phyloP scores from a whole-genome alignment of 805 yeast species.

The Cephaloascus albidus region DNA sequence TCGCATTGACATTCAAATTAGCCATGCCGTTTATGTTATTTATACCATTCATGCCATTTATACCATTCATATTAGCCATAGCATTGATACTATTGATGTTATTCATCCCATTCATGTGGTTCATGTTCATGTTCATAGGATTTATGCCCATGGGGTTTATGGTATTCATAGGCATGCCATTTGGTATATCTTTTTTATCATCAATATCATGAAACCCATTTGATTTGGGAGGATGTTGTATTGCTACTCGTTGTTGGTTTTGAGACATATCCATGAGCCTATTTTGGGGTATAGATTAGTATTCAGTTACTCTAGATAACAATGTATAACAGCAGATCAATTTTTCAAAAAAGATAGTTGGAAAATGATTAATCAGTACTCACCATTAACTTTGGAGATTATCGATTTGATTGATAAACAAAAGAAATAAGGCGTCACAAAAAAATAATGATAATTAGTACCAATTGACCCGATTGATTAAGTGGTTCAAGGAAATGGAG shows the following conservation, averaged over 20 bases:
- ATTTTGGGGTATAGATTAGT: too few species aligned
- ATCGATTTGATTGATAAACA: too few species aligned
- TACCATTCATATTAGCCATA: neutral
- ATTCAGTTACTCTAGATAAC: too few species aligned
- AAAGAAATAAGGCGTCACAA: too few species aligned
- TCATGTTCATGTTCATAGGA: slow-evolving; percentile 3
- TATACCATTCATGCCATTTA: neutral
- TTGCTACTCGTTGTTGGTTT: slow-evolving; percentile 1
- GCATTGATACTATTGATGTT: neutral
- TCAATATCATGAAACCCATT: slow-evolving; percentile 2
- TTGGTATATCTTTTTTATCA: neutral
- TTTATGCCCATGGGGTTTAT: slow-evolving; percentile 3
- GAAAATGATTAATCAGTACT: too few species aligned
- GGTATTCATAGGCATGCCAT: slow-evolving; percentile 1
- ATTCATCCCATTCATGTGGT: neutral
- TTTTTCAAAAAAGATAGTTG: too few species aligned
- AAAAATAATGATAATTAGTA: too few species aligned
- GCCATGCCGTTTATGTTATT: slow-evolving; percentile 1
- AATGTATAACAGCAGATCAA: too few species aligned
- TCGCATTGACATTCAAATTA: neutral
- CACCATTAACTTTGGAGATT: too few species aligned
- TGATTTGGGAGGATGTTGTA: slow-evolving; percentile 2
- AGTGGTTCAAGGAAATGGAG: too few species aligned
- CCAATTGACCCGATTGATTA: too few species aligned
- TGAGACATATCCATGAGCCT: slow-evolving; percentile 3